Base-by-base conservation (phyloP, 352 stramenopile species). In the Pythium utonaiense region DNA sequence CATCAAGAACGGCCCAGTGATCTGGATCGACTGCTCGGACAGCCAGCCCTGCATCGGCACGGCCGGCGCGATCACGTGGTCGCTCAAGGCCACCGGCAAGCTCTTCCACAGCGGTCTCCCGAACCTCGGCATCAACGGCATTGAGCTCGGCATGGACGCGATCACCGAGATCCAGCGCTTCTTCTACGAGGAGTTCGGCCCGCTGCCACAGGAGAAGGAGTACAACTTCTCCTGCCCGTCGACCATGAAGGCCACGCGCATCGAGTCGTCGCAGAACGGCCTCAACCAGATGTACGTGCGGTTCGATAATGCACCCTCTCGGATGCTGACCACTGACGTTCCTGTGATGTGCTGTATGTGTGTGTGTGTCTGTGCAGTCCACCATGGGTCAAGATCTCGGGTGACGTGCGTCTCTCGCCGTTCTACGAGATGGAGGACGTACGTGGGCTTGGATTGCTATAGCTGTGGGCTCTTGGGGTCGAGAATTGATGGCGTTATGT, bases 11-110 rank as follows among this genome's bases (percentile, higher is more conserved):
- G 88, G 91, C 4, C 91, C 89, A 0, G 80, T 96, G 28, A 92
- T 97, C 52, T 98, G 91, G 92, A 77, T 98, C 19, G 92, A 98
- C 71, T 93, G 85, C 63, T 91, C 89, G 12, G 91, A 98, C 70
- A 93, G 75, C 33, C 88, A 98, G 67, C 91, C 91, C 16, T 98
- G 91, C 71, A 96, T 97, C 47, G 91, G 91, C 9, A 98, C 91
- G 30, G 83, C 88, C 27, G 86, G 89, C 19, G 75, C 77, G 0
- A 83, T 95, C 42, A 93, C 89, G 33, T 98, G 91, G 91, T 87
- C 77, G 34, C 60, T 98, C 12, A 97, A 97, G 64, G 87, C 88
- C 1, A 91, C 78, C 17, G 91, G 91, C 53, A 96, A 96, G 69
- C 72, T 97, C 25, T 97, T 97, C 70, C 91, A 98, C 61, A 96